These are phyloP conservation scores for Phaeosphaeria sp. DNA, from an alignment of 2,329 filamentous ascomycete species.

Conservation along the genomic window DNA sequence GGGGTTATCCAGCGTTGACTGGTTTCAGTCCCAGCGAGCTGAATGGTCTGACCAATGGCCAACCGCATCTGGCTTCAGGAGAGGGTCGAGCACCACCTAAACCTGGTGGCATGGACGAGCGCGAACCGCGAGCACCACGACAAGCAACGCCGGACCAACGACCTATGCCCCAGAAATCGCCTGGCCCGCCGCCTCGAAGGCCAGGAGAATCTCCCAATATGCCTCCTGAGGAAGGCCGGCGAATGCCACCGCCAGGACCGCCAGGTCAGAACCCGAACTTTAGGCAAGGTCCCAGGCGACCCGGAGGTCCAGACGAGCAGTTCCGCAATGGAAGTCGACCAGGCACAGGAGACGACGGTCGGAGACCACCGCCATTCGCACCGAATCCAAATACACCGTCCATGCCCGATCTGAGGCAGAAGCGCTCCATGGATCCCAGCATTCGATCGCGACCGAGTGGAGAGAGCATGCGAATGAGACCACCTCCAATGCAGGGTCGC, in stretches of 20 bases:
- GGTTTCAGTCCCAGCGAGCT: constrained; percentile 85
- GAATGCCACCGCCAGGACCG: constrained; percentile 16
- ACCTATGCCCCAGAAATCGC: constrained; percentile 28
- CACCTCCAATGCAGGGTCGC: constrained; percentile 30
- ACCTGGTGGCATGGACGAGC: constrained; percentile 10
- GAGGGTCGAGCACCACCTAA: constrained; percentile 31
- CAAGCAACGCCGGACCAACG: constrained; percentile 24
- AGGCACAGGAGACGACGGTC: constrained; percentile 37
- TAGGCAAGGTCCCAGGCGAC: constrained; percentile 27
- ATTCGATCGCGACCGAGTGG: constrained; percentile 44
- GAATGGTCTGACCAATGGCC: constrained; percentile 72
- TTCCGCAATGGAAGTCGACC: constrained; percentile 29
- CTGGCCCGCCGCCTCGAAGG: constrained; percentile 26
- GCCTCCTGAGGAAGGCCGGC: constrained; percentile 21
- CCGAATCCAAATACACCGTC: constrained; percentile 31
- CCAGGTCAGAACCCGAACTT: constrained; percentile 31
- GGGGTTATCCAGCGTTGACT: constrained; percentile 73
- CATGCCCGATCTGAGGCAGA: constrained; percentile 37
- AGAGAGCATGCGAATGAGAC: constrained; percentile 43
- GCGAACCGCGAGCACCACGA: constrained; percentile 20
- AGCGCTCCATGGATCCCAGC: constrained; percentile 43
- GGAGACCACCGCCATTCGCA: constrained; percentile 31
- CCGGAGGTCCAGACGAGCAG: constrained; percentile 26
- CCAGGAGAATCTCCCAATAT: constrained; percentile 23
- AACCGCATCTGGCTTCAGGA: constrained; percentile 38